Evolutionary conservation across 2,329 filamentous ascomycete genomes (phyloP).

Genomic region (Aspergillus ruber): DNA sequence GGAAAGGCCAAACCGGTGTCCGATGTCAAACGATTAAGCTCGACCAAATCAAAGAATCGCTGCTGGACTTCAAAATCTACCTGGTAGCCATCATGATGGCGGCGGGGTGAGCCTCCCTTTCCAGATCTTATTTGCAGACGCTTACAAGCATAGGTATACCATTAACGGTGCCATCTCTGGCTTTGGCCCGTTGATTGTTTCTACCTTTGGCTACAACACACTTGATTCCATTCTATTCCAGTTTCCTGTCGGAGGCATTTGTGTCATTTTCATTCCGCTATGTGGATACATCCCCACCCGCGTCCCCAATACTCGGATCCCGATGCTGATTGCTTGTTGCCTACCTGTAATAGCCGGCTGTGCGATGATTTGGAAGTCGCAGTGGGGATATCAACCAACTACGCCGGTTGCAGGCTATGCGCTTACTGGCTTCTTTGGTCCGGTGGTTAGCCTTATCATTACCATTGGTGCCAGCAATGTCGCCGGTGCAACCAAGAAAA

Average conservation of each 20-base stretch:
- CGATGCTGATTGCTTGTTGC: conserved; percentile 60
- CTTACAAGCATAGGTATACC: conserved; percentile 46
- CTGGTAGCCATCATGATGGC: conserved; percentile 63
- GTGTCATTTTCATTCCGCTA: conserved; percentile 58
- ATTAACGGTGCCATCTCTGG: conserved; percentile 66
- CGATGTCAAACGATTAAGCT: conserved; percentile 56
- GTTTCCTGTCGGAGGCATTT: conserved; percentile 66
- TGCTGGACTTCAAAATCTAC: conserved; percentile 58
- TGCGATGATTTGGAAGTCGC: conserved; percentile 65
- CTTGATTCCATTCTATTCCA: conserved; percentile 65
- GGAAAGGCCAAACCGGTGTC: conserved; percentile 58
- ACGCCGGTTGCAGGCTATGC: conserved; percentile 65
- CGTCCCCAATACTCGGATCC: conserved; percentile 57
- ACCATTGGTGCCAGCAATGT: conserved; percentile 60
- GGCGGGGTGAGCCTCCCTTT: conserved; percentile 42
- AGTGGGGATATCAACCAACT: conserved; percentile 58
- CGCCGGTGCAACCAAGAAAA: conserved; percentile 71
- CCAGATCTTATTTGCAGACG: not conserved
- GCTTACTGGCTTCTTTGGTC: conserved; percentile 66
- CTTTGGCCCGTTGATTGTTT: conserved; percentile 66
- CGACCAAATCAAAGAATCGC: conserved; percentile 52
- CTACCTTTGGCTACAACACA: conserved; percentile 60
- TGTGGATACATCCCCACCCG: conserved; percentile 59
- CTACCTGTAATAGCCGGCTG: conserved; percentile 70
- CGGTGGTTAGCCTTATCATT: conserved; percentile 59